Evolutionary conservation across 75 land plant genomes (phyloP).

Genomic region (Selaginella moellendorffii): DNA sequence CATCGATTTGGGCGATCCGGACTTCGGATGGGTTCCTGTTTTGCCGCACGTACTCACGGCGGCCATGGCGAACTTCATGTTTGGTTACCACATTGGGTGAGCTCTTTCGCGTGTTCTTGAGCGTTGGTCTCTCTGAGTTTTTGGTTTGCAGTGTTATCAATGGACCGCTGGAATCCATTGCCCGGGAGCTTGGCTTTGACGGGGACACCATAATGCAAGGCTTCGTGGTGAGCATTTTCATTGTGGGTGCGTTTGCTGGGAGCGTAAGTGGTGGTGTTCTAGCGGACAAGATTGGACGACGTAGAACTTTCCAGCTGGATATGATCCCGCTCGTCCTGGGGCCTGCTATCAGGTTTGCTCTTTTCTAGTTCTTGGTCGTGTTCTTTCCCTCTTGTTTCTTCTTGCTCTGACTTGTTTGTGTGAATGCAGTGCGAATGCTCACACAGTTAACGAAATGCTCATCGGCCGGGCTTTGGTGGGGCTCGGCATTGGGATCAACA

Average conservation of each 20-base stretch:
- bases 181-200: conserved; percentile 68
- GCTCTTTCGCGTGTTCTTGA: background rate
- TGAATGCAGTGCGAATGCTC: conserved; percentile 58
- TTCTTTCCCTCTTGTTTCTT: background rate
- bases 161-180: conserved; percentile 68
- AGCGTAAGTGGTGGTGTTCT: conserved; percentile 49
- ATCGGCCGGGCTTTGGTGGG: conserved; percentile 82
- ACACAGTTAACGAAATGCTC: conserved; percentile 51
- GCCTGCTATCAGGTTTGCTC: conserved; percentile 48
- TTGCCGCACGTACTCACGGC: conserved; percentile 74
- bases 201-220: conserved; percentile 75
- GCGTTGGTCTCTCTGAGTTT: too few relatives aligned
- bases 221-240: conserved; percentile 83
- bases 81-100: conserved; percentile 91
- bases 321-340: conserved; percentile 70
- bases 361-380: background rate
- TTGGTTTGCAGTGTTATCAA: conserved; percentile 60
- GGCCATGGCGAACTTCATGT: conserved; percentile 81
- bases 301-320: conserved; percentile 57
- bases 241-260: conserved; percentile 81
- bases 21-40: conserved; percentile 49
- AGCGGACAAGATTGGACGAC: conserved; percentile 55
- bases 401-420: conserved; percentile 5
- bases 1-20: too few relatives aligned
- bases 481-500: conserved; percentile 82